phyloP scores from a whole-genome alignment of 2,329 filamentous ascomycete genomes.

The Colletotrichum tropicicola region DNA sequence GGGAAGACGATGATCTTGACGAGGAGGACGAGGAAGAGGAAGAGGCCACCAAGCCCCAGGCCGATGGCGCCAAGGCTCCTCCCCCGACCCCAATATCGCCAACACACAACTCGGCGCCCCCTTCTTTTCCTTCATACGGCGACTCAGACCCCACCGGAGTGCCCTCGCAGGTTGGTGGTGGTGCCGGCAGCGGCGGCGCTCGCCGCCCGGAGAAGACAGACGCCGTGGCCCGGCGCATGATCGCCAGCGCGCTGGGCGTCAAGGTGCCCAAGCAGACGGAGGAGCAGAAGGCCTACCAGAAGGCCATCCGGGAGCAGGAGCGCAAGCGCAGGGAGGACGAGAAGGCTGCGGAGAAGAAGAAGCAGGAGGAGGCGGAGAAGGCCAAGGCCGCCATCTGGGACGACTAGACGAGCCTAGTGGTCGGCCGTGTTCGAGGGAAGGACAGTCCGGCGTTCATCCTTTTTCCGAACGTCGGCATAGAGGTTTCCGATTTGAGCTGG shows the following conservation, averaged over 20 bases:
- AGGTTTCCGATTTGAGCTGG: too few relatives aligned
- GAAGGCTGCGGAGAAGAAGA: constrained; percentile 68
- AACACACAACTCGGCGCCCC: constrained; percentile 40
- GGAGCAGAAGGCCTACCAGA: constrained; percentile 89
- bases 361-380: constrained; percentile 73
- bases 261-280: constrained; percentile 83
- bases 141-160: constrained; percentile 29
- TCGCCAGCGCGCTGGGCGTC: constrained; percentile 87
- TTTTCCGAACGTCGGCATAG: too few relatives aligned
- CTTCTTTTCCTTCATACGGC: constrained; percentile 34
- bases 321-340: constrained; percentile 79
- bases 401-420: constrained; percentile 54
- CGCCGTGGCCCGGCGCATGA: constrained; percentile 87
- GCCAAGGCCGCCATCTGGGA: constrained; percentile 92
- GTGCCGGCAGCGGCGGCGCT: constrained; percentile 34
- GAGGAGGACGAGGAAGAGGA: constrained; percentile 36
- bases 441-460: background rate
- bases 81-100: constrained; percentile 75
- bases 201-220: constrained; percentile 89
- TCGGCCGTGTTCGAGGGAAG: too few relatives aligned
- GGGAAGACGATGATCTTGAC: constrained; percentile 61
- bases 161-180: background rate
- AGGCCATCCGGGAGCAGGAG: constrained; percentile 84
- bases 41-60: constrained; percentile 33
- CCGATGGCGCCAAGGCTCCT: constrained; percentile 57